phyloP scores from a whole-genome alignment of 352 stramenopile species.

The Blastocystis sp. region DNA sequence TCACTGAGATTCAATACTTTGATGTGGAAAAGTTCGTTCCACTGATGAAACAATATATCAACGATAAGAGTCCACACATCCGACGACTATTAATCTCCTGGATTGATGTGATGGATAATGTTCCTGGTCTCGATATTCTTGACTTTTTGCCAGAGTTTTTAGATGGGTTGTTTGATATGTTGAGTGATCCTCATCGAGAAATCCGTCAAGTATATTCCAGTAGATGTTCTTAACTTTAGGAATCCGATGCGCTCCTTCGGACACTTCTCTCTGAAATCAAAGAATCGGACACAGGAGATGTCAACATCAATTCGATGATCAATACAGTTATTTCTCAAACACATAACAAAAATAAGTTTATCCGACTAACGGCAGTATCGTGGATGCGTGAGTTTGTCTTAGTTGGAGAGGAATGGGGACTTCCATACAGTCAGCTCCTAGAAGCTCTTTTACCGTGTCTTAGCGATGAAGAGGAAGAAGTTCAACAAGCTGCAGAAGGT shows the following conservation, averaged over 20 bases:
- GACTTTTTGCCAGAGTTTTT: slow-evolving; percentile 91
- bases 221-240: neutral
- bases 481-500: slow-evolving; percentile 89
- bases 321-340: slow-evolving; percentile 92
- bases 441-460: slow-evolving; percentile 96
- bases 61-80: slow-evolving; percentile 97
- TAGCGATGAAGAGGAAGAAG: slow-evolving; percentile 91
- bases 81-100: slow-evolving; percentile 93
- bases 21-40: slow-evolving; percentile 97
- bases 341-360: slow-evolving; percentile 91
- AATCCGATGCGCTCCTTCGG: slow-evolving; percentile 46
- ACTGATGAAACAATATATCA: slow-evolving; percentile 97
- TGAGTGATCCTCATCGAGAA: slow-evolving; percentile 95
- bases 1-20: slow-evolving; percentile 95
- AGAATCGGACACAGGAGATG: slow-evolving; percentile 89
- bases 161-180: slow-evolving; percentile 98
- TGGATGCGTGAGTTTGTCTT: slow-evolving; percentile 97
- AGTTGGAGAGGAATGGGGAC: slow-evolving; percentile 81
- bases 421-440: slow-evolving; percentile 59
- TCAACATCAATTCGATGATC: slow-evolving; percentile 83
- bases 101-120: slow-evolving; percentile 96
- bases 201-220: slow-evolving; percentile 85
- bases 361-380: slow-evolving; percentile 91
- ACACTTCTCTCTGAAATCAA: slow-evolving; percentile 84
- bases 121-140: slow-evolving; percentile 98